A percentile compares a stretch with the other conserved stretches of the same genome.
phyloP scores from a whole-genome alignment of 2,329 filamentous ascomycete genomes.

The Pseudocercospora cruenta region DNA sequence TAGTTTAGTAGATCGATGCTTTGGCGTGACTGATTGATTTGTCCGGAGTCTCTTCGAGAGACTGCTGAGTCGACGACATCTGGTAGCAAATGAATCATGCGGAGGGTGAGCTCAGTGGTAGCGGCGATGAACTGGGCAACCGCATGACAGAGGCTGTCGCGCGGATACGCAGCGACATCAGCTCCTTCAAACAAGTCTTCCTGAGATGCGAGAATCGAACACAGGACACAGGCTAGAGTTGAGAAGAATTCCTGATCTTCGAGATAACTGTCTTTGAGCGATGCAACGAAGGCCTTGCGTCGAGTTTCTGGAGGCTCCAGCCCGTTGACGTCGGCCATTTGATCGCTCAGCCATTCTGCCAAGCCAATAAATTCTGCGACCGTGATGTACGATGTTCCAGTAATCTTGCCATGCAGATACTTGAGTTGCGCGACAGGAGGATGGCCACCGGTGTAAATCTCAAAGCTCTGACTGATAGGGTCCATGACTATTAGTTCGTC shows the following conservation, averaged over 20 bases:
- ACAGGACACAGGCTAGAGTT: conserved; percentile 23
- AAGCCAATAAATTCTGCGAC: background rate
- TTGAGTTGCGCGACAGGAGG: background rate
- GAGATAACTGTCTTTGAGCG: conserved; percentile 18
- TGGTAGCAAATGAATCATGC: conserved; percentile 27
- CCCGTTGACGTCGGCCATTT: conserved; percentile 29
- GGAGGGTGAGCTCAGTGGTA: conserved; percentile 23
- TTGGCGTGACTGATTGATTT: conserved; percentile 24
- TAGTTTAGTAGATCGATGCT: conserved; percentile 25
- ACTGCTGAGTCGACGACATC: conserved; percentile 22
- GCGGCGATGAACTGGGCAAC: conserved; percentile 20
- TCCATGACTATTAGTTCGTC: conserved; percentile 26
- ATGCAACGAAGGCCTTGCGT: conserved; percentile 4
- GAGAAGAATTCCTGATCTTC: conserved; percentile 29
- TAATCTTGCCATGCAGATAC: background rate
- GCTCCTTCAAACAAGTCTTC: conserved; percentile 10
- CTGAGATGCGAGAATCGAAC: conserved; percentile 34
- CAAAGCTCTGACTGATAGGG: conserved; percentile 15
- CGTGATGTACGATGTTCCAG: background rate
- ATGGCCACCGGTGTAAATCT: conserved; percentile 15
- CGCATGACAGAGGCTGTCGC: background rate
- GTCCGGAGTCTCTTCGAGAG: conserved; percentile 32
- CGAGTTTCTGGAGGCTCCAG: conserved; percentile 16
- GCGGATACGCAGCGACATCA: conserved; percentile 8
- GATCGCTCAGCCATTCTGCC: conserved; percentile 24